A percentile compares a stretch with the other conserved stretches of the same genome.
These are phyloP conservation scores for Dothideomycetes sp. DNA, from an alignment of 2,329 filamentous ascomycete genomes.

Conservation along the genomic window DNA sequence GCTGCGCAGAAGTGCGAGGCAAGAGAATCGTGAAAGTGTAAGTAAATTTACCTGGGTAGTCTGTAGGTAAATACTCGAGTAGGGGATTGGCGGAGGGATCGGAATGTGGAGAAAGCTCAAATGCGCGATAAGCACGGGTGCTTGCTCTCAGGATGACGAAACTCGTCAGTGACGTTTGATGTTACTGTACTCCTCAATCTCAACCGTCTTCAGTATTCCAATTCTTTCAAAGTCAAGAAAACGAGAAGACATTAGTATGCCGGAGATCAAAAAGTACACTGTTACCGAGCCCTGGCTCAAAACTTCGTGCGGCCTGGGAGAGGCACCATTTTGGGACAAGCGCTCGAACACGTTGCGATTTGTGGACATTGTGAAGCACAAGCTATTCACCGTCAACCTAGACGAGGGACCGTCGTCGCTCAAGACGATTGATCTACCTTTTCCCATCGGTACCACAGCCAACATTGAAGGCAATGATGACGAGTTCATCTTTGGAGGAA, in stretches of 20 bases:
- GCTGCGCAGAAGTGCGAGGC: slow-evolving; percentile 5
- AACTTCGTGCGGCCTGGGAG: slow-evolving; percentile 57
- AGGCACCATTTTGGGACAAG: slow-evolving; percentile 66
- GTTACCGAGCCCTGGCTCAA: slow-evolving; percentile 45
- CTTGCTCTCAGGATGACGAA: neutral
- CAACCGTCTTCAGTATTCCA: neutral
- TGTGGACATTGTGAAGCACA: slow-evolving; percentile 72
- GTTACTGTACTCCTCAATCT: neutral
- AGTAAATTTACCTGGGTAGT: neutral
- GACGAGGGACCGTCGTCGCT: slow-evolving; percentile 50
- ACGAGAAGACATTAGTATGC: slow-evolving; percentile 17
- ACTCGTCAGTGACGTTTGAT: no score
- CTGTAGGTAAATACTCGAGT: neutral
- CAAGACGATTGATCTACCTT: slow-evolving; percentile 46
- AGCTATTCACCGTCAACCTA: slow-evolving; percentile 63
- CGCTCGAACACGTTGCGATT: slow-evolving; percentile 60
- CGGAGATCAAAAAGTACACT: slow-evolving; percentile 26
- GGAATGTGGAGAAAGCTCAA: neutral
- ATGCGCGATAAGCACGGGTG: neutral
- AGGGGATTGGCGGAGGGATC: neutral
- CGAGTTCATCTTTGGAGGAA: slow-evolving; percentile 68
- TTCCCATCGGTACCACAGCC: slow-evolving; percentile 55
- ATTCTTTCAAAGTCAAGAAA: neutral
- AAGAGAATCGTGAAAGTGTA: neutral
- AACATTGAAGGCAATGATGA: slow-evolving; percentile 59